Percentiles rank a stretch among this genome's conserved stretches.
Evolutionary conservation across 257 asterid genomes (phyloP).

Genomic region (Solanum habrochaites): DNA sequence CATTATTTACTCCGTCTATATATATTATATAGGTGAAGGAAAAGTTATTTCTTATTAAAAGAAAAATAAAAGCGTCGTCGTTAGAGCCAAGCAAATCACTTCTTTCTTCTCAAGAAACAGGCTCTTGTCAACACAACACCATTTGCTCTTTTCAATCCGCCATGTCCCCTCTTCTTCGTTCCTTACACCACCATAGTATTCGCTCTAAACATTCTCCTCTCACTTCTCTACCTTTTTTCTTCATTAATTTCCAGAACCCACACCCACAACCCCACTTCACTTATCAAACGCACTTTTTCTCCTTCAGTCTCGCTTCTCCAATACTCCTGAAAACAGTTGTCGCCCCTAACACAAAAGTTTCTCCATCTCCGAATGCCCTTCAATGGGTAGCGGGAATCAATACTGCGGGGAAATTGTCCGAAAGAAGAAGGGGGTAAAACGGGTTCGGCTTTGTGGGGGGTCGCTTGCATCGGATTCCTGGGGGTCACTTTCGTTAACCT

Average conservation of each 20-base stretch:
- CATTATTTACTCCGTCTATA: too few relatives aligned
- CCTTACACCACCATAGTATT: conserved; percentile 44
- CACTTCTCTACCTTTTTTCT: conserved; percentile 11
- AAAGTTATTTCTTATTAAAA: too few relatives aligned
- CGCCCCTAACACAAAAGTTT: conserved; percentile 21
- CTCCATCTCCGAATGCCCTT: conserved; percentile 18
- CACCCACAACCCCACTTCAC: background rate
- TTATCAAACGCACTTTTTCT: conserved; percentile 20
- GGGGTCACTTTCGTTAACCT: conserved; percentile 84
- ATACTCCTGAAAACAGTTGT: conserved; percentile 19
- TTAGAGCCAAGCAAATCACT: background rate
- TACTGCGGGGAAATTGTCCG: conserved; percentile 72
- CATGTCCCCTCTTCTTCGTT: conserved; percentile 57
- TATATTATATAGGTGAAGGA: too few relatives aligned
- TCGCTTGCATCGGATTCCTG: conserved; percentile 92
- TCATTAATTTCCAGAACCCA: conserved; percentile 6
- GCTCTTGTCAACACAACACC: background rate
- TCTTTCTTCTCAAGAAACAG: background rate
- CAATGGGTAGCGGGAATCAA: conserved; percentile 74
- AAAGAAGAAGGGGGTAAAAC: conserved; percentile 57
- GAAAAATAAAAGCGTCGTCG: too few relatives aligned
- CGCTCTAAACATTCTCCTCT: conserved; percentile 38
- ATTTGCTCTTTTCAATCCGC: background rate
- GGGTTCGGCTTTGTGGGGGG: conserved; percentile 96
- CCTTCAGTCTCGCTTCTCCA: conserved; percentile 3